These are phyloP conservation scores for Lipomyces yarrowii DNA, from an alignment of 1,139 yeast genomes.

Conservation along the genomic window DNA sequence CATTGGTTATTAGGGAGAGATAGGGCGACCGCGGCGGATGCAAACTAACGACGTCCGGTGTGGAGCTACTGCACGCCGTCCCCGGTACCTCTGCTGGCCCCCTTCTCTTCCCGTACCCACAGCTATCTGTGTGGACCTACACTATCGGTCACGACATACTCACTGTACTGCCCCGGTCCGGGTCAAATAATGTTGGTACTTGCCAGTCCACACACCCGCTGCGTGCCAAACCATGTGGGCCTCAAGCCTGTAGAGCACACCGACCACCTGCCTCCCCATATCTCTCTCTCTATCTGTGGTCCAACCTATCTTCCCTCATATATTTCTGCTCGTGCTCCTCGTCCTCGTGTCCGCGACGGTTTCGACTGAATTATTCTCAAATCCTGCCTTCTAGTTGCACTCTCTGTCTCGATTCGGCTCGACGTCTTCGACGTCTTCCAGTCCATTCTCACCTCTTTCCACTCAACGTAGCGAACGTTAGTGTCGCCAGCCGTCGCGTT, in stretches of 20 bases:
- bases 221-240: slow-evolving; percentile 1
- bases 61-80: neutral
- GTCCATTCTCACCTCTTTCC: neutral
- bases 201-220: neutral
- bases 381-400: neutral
- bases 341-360: neutral
- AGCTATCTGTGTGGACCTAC: neutral
- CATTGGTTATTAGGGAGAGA: neutral
- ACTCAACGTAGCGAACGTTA: neutral
- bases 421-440: too few species aligned
- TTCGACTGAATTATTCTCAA: neutral
- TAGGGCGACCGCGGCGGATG: neutral
- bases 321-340: neutral
- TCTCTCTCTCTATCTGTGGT: neutral
- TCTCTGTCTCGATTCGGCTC: neutral
- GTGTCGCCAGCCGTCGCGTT: neutral
- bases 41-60: neutral
- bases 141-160: neutral
- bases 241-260: neutral
- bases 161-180: neutral
- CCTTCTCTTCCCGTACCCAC: neutral
- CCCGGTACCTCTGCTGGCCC: neutral
- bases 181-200: neutral
- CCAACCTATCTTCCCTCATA: neutral
- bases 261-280: neutral